These are phyloP conservation scores for Globisporangium takayamanum DNA, from an alignment of 352 stramenopile genomes.

Conservation along the genomic window DNA sequence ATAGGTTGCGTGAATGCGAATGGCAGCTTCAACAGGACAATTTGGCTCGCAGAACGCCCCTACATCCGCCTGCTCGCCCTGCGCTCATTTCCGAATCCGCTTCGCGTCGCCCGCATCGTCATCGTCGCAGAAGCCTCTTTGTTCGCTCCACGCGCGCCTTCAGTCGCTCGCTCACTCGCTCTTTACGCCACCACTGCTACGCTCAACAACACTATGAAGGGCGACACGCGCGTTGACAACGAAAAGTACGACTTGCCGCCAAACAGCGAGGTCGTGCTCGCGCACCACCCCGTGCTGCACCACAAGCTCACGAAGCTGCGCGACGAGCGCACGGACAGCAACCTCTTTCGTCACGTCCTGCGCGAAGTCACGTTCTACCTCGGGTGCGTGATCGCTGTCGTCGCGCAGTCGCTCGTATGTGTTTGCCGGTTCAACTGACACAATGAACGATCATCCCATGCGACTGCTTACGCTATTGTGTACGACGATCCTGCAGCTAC, in stretches of 20 bases:
- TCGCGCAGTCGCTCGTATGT: background rate
- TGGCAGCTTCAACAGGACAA: background rate
- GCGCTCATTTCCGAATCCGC: slow-evolving; percentile 20
- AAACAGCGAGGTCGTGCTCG: slow-evolving; percentile 77
- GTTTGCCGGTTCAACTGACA: background rate
- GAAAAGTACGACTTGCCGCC: slow-evolving; percentile 51
- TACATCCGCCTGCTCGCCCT: background rate
- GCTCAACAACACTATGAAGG: slow-evolving; percentile 36
- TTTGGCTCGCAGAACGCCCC: background rate
- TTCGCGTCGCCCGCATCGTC: slow-evolving; percentile 8
- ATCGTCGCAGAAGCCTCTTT: background rate
- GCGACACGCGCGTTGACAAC: slow-evolving; percentile 58
- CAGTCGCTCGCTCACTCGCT: background rate
- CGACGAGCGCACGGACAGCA: slow-evolving; percentile 89
- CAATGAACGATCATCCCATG: background rate
- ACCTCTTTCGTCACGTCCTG: slow-evolving; percentile 93
- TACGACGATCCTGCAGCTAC: slow-evolving; percentile 34
- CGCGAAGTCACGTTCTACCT: slow-evolving; percentile 98
- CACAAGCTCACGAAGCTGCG: slow-evolving; percentile 97
- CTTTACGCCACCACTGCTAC: background rate
- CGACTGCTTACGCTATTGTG: too few species aligned
- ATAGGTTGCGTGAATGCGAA: background rate
- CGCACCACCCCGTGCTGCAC: slow-evolving; percentile 87
- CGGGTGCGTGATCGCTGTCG: slow-evolving; percentile 67
- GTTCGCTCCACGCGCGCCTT: too few species aligned